Evolutionary conservation across 192 early-diverging fungal species (phyloP), one percentile per base, ranked within the genome.

Genomic region (Coemansia reversa): DNA sequence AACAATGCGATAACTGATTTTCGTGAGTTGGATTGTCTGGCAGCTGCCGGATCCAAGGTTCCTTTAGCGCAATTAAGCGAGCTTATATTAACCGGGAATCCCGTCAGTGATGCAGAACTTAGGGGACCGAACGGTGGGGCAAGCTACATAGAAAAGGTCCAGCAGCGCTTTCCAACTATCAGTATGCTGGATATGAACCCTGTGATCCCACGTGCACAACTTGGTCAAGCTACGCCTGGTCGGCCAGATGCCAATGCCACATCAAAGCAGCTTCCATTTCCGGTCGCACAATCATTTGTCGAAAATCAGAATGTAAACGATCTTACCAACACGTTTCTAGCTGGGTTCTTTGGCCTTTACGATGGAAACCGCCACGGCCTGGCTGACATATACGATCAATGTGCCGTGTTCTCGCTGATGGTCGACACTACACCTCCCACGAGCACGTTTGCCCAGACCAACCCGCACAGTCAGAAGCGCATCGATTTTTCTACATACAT

Each of bases 101-200:
- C 76, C 18, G 60, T 63, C 19, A 53, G 63, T 52, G 68, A 79
- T 7, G 30, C 28, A 9, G 76, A 74, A 49, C 68, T 73, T 9
- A 32, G 45, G 19, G 55, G 32, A 24, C 58, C 72, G n/a, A 58
- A 62, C 47, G 76, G 70, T 45, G 72, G 66, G 11, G 60, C 61
- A 14, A 67, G 35, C 57, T 79, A 79, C 25, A 64, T 79, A 11
- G 60, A 74, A 45, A 72, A 74, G 65, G 65, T 79, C 11, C 76
- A 79, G 33, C 60, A 74, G 67, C 76, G 76, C 35, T 79, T 79
- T 47, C 76, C 76, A 16, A 79, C 76, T 0, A 58, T 79, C 55
- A 70, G 63, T 57, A 74, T 73, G 71, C 76, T 79, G 14, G 76
- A 79, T 53, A 70, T 69, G 67, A 74, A 66, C 50, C 67, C 71